A percentile compares a stretch with the other conserved stretches of the same genome.
phyloP scores from a whole-genome alignment of 176 grass and related monocot genomes.

The Raddia guianensis region DNA sequence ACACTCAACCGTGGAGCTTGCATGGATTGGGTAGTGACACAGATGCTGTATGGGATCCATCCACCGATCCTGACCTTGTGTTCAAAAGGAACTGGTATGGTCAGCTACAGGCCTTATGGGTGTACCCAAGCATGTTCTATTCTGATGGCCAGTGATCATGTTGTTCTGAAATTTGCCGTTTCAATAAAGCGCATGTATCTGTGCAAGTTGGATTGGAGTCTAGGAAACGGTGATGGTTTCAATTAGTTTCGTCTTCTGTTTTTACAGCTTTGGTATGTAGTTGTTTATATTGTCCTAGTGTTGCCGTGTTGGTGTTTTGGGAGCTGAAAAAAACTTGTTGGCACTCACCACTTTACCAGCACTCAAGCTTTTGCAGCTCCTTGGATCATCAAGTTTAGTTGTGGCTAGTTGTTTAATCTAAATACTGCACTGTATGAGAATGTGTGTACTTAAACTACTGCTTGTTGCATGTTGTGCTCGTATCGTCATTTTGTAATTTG shows the following conservation, averaged over 20 bases:
- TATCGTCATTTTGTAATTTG: no score
- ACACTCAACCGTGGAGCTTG: not conserved
- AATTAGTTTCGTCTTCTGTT: no score
- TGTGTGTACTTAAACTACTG: not conserved
- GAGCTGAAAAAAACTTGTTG: no score
- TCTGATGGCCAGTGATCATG: slow-evolving; percentile 11
- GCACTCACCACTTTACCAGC: no score
- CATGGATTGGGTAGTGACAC: slow-evolving; percentile 17
- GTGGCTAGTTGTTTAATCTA: no score
- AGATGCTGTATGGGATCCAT: slow-evolving; percentile 24
- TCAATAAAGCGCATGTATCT: not conserved
- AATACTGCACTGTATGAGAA: no score
- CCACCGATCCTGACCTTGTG: not conserved
- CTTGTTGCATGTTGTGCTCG: not conserved
- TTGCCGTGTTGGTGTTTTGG: no score
- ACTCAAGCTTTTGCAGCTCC: no score
- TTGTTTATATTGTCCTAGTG: no score
- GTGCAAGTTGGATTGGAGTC: not conserved
- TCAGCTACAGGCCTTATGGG: slow-evolving; percentile 36
- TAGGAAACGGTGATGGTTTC: no score
- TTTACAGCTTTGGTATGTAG: no score
- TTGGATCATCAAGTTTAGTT: no score
- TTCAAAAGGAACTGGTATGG: not conserved
- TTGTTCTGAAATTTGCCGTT: not conserved
- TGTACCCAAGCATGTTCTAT: slow-evolving; percentile 35